phyloP scores from a whole-genome alignment of 352 stramenopile genomes.

The Phytophthora colocasiae region DNA sequence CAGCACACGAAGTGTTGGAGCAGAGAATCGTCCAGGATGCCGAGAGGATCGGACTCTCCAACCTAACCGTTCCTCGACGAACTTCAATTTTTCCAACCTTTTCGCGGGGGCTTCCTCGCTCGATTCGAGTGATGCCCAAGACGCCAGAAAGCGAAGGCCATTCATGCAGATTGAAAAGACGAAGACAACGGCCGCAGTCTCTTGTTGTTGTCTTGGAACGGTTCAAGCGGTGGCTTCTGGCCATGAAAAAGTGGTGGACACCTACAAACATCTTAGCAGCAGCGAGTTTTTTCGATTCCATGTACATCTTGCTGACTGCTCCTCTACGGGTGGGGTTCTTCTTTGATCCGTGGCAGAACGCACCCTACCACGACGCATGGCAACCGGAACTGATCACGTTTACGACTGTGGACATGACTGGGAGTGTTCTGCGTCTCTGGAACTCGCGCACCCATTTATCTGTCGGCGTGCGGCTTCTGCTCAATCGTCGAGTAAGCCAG shows the following conservation, averaged over 20 bases:
- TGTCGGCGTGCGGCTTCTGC: constrained; percentile 12
- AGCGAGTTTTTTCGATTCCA: constrained; percentile 43
- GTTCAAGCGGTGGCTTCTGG: constrained; percentile 20
- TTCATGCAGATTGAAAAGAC: not conserved
- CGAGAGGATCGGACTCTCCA: constrained; percentile 29
- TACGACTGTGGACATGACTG: constrained; percentile 39
- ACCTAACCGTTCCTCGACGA: constrained; percentile 20
- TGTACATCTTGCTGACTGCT: constrained; percentile 49
- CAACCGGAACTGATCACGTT: constrained; percentile 32
- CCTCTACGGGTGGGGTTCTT: constrained; percentile 52
- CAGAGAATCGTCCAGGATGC: constrained; percentile 35
- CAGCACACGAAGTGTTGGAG: constrained; percentile 27
- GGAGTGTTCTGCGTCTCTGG: constrained; percentile 37
- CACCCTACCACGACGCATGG: constrained; percentile 22
- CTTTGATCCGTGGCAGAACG: constrained; percentile 47
- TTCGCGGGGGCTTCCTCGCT: constrained; percentile 10
- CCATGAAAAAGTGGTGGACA: constrained; percentile 22
- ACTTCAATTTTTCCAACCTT: constrained; percentile 27
- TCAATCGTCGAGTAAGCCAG: constrained; percentile 13
- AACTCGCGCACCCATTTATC: constrained; percentile 26
- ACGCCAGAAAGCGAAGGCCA: not conserved
- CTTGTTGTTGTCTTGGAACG: constrained; percentile 20
- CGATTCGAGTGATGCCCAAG: constrained; percentile 21
- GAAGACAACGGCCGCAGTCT: constrained; percentile 6
- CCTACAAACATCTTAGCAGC: constrained; percentile 20